Base-by-base conservation (phyloP, 768 basidiomycete species). In the Termitomyces sp. region DNA sequence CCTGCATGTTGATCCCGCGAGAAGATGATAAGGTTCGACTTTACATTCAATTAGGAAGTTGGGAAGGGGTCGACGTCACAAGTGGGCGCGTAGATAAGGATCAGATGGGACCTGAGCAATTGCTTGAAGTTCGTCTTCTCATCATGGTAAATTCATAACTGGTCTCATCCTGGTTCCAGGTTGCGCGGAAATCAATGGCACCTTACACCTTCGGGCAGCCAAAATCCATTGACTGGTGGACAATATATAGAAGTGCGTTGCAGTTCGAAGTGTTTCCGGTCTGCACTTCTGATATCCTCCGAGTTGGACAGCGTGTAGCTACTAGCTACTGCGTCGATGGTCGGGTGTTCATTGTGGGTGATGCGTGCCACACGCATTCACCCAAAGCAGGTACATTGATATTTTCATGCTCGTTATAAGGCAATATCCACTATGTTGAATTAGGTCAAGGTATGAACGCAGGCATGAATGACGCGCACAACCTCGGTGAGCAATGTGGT, bases 401-500 rank as follows among this genome's bases (percentile, higher is more conserved):
- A 15, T 23, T 7, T 19, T 15, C 44, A 26, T n/a, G 41, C 31
- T 31, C 6, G 23, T 35, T 26, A n/a, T 17, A 30, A 8, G 15
- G 38, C 8, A 33, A 35, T 5, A 41, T 0, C 38, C 21, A 31
- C 10, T 15, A 1, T 59, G 21, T 52, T 14, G 15, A 45, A 6
- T 45, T 55, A 84, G 83, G 87, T 14, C 87, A 89, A 66, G 87
- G 86, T 11, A 85, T 87, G 86, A 87, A 88, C 62, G 87, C 86
- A 8, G 83, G 84, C 59, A 88, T 89, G 83, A 83, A 82, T 49
- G 88, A 89, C 64, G 78, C 83, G 17, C 87, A 87, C 59, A 89
- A 89, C 63, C 76, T 90, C 23, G 78, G 84, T 79, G 57, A 43
- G 69, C 57, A 5, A 8, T 8, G 9, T 19, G n/a, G 14, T 45